These are phyloP conservation scores for Vaccinium darrowii DNA, from an alignment of 148 eudicot species.

Conservation along the genomic window DNA sequence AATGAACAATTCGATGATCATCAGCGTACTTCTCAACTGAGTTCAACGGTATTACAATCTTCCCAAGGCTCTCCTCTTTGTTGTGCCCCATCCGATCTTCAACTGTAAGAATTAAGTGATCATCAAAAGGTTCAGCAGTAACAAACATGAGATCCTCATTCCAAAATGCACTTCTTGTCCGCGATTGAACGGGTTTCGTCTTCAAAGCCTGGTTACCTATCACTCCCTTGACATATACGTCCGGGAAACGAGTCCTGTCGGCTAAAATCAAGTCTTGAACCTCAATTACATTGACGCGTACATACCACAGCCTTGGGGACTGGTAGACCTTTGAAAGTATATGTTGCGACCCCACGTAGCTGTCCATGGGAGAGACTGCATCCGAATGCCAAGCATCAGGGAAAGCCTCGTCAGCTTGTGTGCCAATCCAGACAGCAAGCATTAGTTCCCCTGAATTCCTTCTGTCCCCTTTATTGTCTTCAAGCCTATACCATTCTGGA, in stretches of 20 bases:
- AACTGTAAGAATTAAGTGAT: conserved; percentile 57
- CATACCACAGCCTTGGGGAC: conserved; percentile 72
- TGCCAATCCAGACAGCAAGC: conserved; percentile 88
- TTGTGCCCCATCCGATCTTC: conserved; percentile 65
- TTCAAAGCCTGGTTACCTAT: conserved; percentile 47
- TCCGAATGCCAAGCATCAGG: conserved; percentile 85
- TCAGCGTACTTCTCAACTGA: conserved; percentile 62
- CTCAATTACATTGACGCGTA: conserved; percentile 71
- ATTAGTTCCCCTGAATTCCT: conserved; percentile 55
- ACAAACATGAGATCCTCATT: conserved; percentile 89
- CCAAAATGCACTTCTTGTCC: conserved; percentile 61
- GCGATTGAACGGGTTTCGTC: conserved; percentile 59
- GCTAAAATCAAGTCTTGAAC: conserved; percentile 60
- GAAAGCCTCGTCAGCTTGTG: conserved; percentile 93
- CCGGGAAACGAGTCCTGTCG: conserved; percentile 56
- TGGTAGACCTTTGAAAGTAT: conserved; percentile 70
- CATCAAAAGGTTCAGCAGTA: conserved; percentile 93
- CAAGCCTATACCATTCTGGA: conserved; percentile 80
- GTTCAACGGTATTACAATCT: conserved; percentile 49
- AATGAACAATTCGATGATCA: conserved; percentile 46
- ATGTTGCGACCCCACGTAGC: conserved; percentile 27
- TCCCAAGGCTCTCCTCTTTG: conserved; percentile 69
- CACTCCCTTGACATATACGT: conserved; percentile 61
- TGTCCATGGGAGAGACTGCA: conserved; percentile 40
- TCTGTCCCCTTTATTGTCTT: conserved; percentile 58